Base-by-base conservation (phyloP, 2,329 filamentous ascomycete genomes). In the Phialocephala sp. region DNA sequence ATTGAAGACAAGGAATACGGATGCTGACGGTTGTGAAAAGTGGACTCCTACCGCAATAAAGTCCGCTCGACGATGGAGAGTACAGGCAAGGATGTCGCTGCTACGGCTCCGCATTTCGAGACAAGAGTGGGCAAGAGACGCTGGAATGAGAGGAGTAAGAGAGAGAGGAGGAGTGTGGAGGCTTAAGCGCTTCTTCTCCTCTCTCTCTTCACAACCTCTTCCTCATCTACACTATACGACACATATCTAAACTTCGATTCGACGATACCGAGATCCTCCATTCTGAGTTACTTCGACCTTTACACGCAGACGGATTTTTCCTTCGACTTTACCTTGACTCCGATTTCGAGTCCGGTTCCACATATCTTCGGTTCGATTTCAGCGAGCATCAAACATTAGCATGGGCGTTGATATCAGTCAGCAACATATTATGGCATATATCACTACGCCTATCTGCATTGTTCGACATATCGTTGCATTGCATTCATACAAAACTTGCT, bases 21-120 rank as follows among this genome's bases (percentile, higher is more conserved):
- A 57, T 56, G 15, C 36, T 12, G 20, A 37, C 39, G 64, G 67
- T 64, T 43, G n/a, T 45, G 18, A 55, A 64, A 72, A 96, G 93
- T 98, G 79, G 94, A 98, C 78, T 93, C 91, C 68, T 97, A 97
- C 78, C 91, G 94, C 77, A 94, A 93, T 75, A 97, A 97, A 83
- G 95, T 94, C 78, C 88, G 91, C 69, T 89, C 86, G 71, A 91
- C 90, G 63, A 94, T 97, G 80, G 87, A 96, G 74, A 88, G 86
- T 24, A 86, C 89, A 52, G 91, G 92, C 73, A 89, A 93, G 75
- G 92, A 96, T 68, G 85, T 92, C 54, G 83, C 86, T 63, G 84
- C 85, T 22, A 87, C 91, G 32, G 91, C 92, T 27, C 89, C 92
- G 62, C 93, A 97, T 79, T 96, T 94, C 75, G 93, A 97, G 80